Evolutionary conservation across 208 protist species (phyloP).

Genomic region (Zelonia costaricensis): DNA sequence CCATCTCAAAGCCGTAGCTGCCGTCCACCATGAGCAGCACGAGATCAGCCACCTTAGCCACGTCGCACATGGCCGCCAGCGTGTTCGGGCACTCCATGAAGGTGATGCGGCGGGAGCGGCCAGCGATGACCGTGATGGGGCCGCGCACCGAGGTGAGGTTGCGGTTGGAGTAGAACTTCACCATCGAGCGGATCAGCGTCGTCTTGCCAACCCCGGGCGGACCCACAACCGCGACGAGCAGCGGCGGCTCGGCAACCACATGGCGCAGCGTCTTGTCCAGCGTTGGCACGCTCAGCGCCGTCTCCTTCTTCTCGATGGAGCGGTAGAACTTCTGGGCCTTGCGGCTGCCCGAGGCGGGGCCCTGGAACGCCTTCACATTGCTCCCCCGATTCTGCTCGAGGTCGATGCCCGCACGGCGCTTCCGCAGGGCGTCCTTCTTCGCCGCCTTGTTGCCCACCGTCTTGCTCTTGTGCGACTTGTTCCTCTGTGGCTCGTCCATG

Average conservation of each 20-base stretch:
- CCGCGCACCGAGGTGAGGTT: conserved; percentile 94
- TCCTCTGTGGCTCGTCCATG: conserved; percentile 75
- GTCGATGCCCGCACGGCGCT: conserved; percentile 88
- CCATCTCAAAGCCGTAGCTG: conserved; percentile 99
- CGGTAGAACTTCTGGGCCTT: conserved; percentile 85
- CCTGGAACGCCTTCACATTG: conserved; percentile 93
- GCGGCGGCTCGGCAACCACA: conserved; percentile 91
- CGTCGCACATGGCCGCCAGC: conserved; percentile 98
- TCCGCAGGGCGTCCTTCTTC: conserved; percentile 88
- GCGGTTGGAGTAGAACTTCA: conserved; percentile 98
- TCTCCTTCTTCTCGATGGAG: conserved; percentile 89
- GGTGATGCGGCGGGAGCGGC: conserved; percentile 94
- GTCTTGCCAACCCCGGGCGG: conserved; percentile 97
- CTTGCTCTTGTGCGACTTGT: conserved; percentile 91
- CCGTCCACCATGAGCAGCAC: conserved; percentile 98
- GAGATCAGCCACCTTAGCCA: conserved; percentile 98
- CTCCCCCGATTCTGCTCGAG: conserved; percentile 89
- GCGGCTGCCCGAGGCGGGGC: conserved; percentile 57
- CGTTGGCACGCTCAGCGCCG: conserved; percentile 75
- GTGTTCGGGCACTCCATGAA: conserved; percentile 99
- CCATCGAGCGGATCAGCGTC: conserved; percentile 97
- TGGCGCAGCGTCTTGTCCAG: conserved; percentile 88
- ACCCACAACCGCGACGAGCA: conserved; percentile 96
- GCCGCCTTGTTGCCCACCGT: conserved; percentile 83
- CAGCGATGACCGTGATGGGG: conserved; percentile 97